These are phyloP conservation scores for Entelexis sorbosivorans DNA, from an alignment of 1,139 yeast genomes.

Conservation along the genomic window DNA sequence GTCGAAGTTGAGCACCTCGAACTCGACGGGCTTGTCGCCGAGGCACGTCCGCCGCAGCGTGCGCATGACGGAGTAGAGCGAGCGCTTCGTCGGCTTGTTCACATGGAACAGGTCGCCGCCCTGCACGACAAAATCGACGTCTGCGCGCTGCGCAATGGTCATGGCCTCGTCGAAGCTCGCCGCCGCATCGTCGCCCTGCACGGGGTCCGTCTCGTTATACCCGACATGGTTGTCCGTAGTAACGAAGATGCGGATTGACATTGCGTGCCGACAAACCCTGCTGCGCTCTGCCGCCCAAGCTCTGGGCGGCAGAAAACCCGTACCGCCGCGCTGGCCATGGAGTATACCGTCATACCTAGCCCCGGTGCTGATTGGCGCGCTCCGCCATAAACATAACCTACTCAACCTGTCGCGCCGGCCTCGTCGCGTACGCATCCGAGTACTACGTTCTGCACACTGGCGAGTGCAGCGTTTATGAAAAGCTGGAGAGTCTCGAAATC, in stretches of 20 bases:
- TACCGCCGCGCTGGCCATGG: not conserved
- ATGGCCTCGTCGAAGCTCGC: slow-evolving; percentile 75
- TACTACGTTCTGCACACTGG: not conserved
- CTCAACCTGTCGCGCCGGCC: too few relatives aligned
- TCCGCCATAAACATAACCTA: too few relatives aligned
- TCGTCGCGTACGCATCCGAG: too few relatives aligned
- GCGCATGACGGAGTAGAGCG: slow-evolving; percentile 73
- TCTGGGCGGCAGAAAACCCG: not conserved
- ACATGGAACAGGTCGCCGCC: slow-evolving; percentile 90
- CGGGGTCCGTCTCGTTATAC: slow-evolving; percentile 76
- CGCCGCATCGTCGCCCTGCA: slow-evolving; percentile 86
- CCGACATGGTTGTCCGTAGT: slow-evolving; percentile 98
- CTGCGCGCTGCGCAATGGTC: slow-evolving; percentile 54
- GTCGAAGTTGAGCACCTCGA: slow-evolving; percentile 77
- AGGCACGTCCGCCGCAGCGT: slow-evolving; percentile 61
- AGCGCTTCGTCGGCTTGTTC: slow-evolving; percentile 78
- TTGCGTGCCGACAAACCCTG: too few relatives aligned
- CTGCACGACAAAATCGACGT: slow-evolving; percentile 79
- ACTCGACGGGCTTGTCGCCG: slow-evolving; percentile 80
- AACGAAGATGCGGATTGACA: slow-evolving; percentile 33
- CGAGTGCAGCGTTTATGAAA: not conserved
- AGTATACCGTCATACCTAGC: not conserved
- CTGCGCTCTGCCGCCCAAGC: too few relatives aligned
- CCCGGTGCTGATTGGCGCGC: not conserved
- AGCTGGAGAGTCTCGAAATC: not conserved